Evolutionary conservation across 2,329 filamentous ascomycete genomes (phyloP).

Genomic region (Alternaria metachromatica): DNA sequence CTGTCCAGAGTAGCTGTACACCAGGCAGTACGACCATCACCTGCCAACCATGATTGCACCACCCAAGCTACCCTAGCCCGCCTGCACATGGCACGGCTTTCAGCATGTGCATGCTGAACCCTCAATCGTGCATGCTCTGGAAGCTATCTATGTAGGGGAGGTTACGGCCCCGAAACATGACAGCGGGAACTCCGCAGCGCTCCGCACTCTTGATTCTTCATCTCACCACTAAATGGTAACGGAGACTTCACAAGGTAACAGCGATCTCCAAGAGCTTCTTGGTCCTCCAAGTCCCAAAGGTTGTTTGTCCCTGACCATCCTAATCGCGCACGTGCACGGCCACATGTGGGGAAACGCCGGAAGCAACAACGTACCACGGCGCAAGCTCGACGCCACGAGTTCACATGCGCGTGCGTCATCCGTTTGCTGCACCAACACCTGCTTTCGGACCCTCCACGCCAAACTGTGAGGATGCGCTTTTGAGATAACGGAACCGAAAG

Average conservation of each 20-base stretch:
- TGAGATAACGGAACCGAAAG: not conserved
- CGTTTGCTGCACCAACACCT: constrained; percentile 2
- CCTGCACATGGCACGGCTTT: constrained; percentile 7
- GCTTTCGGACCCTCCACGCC: not conserved
- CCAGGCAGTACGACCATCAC: constrained; percentile 9
- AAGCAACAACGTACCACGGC: constrained; percentile 12
- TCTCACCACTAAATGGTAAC: not conserved
- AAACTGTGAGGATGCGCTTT: not conserved
- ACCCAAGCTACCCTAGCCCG: not conserved
- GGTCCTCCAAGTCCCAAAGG: not conserved
- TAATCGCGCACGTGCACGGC: constrained; percentile 15
- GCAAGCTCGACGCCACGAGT: constrained; percentile 11
- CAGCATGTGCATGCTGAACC: constrained; percentile 17
- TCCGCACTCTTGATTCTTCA: not conserved
- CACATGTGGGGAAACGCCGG: constrained; percentile 12
- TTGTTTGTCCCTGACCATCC: constrained; percentile 14
- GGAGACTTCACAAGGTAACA: not conserved
- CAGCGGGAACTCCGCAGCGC: constrained; percentile 6
- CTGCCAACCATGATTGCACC: constrained; percentile 1
- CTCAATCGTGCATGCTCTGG: constrained; percentile 6
- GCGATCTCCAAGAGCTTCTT: not conserved
- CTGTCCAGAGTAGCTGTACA: constrained; percentile 2
- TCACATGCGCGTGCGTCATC: constrained; percentile 18
- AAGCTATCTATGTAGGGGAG: not conserved
- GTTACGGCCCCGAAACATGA: constrained; percentile 17